phyloP scores from a whole-genome alignment of 805 yeast genomes.

The Candida sithepensis region DNA sequence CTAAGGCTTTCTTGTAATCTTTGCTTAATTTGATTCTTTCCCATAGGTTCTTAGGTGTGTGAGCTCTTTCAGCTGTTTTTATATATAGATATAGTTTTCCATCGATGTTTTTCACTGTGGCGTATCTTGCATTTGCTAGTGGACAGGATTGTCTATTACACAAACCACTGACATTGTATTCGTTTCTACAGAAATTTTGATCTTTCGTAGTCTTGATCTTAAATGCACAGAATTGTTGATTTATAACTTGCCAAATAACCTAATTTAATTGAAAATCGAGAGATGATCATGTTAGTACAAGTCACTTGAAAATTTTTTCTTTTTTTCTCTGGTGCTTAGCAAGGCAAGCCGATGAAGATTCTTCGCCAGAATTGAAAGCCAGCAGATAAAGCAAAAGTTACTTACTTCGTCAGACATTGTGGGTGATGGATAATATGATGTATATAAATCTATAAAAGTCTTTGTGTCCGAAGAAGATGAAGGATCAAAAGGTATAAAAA shows the following conservation, averaged over 20 bases:
- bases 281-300: slow-evolving; percentile 5
- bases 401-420: slow-evolving; percentile 30
- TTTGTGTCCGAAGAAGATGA: not conserved
- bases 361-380: no score
- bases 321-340: not conserved
- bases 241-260: slow-evolving; percentile 96
- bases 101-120: slow-evolving; percentile 77
- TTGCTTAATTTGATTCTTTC: slow-evolving; percentile 88
- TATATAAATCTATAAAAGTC: not conserved
- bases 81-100: slow-evolving; percentile 83
- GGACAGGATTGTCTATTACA: slow-evolving; percentile 96
- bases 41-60: slow-evolving; percentile 92
- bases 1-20: slow-evolving; percentile 82
- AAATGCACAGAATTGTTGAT: slow-evolving; percentile 93
- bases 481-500: not conserved
- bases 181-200: slow-evolving; percentile 93
- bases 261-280: slow-evolving; percentile 33
- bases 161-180: slow-evolving; percentile 91
- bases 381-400: no score
- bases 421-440: not conserved
- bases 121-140: slow-evolving; percentile 87
- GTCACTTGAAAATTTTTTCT: not conserved
- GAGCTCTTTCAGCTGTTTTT: slow-evolving; percentile 98
- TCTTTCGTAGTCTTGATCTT: slow-evolving; percentile 84
- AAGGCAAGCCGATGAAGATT: no score